Evolutionary conservation across 1,284 basidiomycete species (phyloP).

Genomic region (Papiliotrema fonsecae): DNA sequence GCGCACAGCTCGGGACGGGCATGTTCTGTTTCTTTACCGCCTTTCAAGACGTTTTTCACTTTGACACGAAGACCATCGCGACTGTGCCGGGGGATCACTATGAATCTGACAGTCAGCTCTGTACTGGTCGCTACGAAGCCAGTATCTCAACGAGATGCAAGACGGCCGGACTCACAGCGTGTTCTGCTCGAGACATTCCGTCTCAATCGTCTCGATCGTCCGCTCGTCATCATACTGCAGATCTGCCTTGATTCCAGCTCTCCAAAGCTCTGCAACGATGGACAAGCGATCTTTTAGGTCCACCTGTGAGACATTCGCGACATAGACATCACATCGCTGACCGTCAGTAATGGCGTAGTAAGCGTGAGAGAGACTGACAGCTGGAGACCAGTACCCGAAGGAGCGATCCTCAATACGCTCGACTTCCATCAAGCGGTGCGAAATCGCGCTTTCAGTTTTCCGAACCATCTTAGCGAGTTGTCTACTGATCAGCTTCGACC

Average conservation of each 20-base stretch:
- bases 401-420: constrained; percentile 49
- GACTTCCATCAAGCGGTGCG: constrained; percentile 46
- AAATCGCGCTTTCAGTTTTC: constrained; percentile 47
- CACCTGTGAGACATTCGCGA: constrained; percentile 50
- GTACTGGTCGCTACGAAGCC: no score
- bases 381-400: constrained; percentile 47
- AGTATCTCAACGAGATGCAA: background rate
- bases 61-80: constrained; percentile 34
- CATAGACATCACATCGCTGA: constrained; percentile 56
- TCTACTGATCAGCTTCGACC: constrained; percentile 8
- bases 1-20: constrained; percentile 35
- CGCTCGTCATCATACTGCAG: constrained; percentile 53
- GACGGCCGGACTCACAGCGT: constrained; percentile 35
- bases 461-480: constrained; percentile 50
- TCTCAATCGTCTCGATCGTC: constrained; percentile 35
- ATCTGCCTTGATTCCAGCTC: constrained; percentile 53
- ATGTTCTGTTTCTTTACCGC: constrained; percentile 44
- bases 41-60: constrained; percentile 34
- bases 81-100: constrained; percentile 42
- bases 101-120: constrained; percentile 25
- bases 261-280: constrained; percentile 54
- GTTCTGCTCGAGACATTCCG: constrained; percentile 47
- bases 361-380: constrained; percentile 15
- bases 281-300: constrained; percentile 50
- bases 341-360: constrained; percentile 35